Evolutionary conservation across 2,329 filamentous ascomycete genomes (phyloP), one percentile per base, ranked within the genome.

Genomic region (Aspergillus sp.): DNA sequence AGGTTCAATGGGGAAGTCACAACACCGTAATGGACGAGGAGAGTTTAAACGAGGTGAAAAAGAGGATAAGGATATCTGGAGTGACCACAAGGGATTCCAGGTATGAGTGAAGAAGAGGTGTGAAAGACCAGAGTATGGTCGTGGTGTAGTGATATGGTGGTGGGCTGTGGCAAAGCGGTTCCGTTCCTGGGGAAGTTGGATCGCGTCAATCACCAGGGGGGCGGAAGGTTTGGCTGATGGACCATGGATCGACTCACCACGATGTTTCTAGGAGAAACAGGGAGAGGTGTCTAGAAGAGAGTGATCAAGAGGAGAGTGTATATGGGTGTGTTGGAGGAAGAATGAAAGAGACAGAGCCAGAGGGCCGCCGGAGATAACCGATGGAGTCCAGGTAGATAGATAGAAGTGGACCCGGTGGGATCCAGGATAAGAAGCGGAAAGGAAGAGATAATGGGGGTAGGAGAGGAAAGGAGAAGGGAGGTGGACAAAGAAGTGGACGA

Each of bases 301-400:
- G 44, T 14, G 44, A n/a, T 6, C 16, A 19, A 11, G 36, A 9
- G 38, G 40, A 30, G 38, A 43, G 3, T 30, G 36, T 38, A n/a
- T 26, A 43, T 43, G 47, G 19, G 26, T 41, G 22, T 42, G 32
- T n/a, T 2, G 24, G 19, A 45, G 26, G 9, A 26, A 14, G 11
- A 13, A 19, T 22, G 36, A 42, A 20, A 19, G 32, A 22, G 26
- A 24, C n/a, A 40, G 30, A 19, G 65, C 64, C 40, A 41, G 47
- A 49, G 41, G 36, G 26, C 52, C 48, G 56, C 63, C 62, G 57
- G 53, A 63, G 66, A 63, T 65, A 67, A 58, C 59, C 59, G 62
- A 61, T 32, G 47, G 30, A 32, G 38, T 33, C 46, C 36, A 45
- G 51, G 32, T 56, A 51, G 59, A 63, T 67, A 60, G 50, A 58